phyloP scores from a whole-genome alignment of 2,329 filamentous ascomycete species.

The Cladobotryum protrusum region DNA sequence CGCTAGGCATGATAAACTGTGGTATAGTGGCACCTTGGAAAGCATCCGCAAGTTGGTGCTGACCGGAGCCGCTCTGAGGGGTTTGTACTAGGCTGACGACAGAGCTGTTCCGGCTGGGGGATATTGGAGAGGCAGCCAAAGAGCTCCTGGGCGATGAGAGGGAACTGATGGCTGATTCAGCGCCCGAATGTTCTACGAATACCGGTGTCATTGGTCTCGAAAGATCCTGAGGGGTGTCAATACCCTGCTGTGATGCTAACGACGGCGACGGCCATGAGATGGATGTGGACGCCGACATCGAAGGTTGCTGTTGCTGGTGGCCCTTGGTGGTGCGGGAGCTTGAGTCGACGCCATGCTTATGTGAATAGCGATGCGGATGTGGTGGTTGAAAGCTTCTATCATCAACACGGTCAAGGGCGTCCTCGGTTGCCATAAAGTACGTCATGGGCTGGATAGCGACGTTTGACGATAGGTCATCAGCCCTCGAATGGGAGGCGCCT shows the following conservation, averaged over 20 bases:
- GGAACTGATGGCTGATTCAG: constrained; percentile 36
- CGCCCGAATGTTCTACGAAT: constrained; percentile 20
- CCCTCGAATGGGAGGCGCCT: constrained; percentile 5
- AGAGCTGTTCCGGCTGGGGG: constrained; percentile 24
- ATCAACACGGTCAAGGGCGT: constrained; percentile 22
- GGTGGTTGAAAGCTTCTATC: constrained; percentile 8
- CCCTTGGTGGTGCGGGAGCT: constrained; percentile 1
- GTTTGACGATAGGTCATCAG: constrained; percentile 12
- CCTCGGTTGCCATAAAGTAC: constrained; percentile 32
- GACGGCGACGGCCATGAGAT: constrained; percentile 11
- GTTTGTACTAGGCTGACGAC: constrained; percentile 17
- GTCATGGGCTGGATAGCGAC: constrained; percentile 20
- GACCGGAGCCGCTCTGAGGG: constrained; percentile 15
- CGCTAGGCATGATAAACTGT: constrained; percentile 96
- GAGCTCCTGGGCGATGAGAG: constrained; percentile 48
- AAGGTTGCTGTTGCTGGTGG: constrained; percentile 5
- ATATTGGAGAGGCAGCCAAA: constrained; percentile 35
- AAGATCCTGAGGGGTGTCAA: constrained; percentile 13
- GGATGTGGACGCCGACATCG: constrained; percentile 8
- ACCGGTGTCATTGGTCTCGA: constrained; percentile 24
- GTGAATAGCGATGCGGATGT: neutral
- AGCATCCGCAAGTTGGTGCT: neutral
- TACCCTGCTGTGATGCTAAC: constrained; percentile 8
- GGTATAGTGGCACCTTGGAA: constrained; percentile 36
- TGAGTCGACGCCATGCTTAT: constrained; percentile 1